Base-by-base conservation (phyloP, 2,329 filamentous ascomycete species). In the Arthrobotrys sphaeroides region DNA sequence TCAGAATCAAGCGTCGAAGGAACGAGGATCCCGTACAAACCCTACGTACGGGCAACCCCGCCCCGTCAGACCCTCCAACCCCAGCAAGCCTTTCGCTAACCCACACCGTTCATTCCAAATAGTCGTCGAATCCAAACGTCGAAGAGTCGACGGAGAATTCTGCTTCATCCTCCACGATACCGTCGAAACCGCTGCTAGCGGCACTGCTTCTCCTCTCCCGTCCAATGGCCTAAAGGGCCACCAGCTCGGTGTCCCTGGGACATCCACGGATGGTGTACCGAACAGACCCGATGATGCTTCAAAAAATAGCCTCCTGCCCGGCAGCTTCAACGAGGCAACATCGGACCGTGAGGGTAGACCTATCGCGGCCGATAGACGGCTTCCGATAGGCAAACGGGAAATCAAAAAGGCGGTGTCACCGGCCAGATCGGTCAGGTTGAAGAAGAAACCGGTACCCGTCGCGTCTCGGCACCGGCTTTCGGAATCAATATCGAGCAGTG, bases 21-120 rank as follows among this genome's bases (percentile, higher is more conserved):
- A 78, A 79, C 43, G 78, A 79, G 67, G 74, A 78, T 65, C 78
- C 78, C n/a, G 78, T 79, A 28, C 68, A 78, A 72, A 77, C 78
- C 47, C 64, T 79, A 40, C 78, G 78, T 79, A 77, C 42, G 47
- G 24, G 43, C 55, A 53, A 42, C 51, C 47, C 47, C 42, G 40
- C 53, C 51, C 59, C 31, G 26, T 49, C 26, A 49, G 20, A 66
- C 61, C 47, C n/a, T 28, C 28, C 22, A 53, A 53, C 31, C 62
- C 20, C 33, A 60, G 18, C 38, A 67, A 55, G 38, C 69, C 22
- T 36, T n/a, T 62, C 53, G 24, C 45, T 26, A 38, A 49, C 55
- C 31, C 28, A 24, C 38, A 47, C 13, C 38, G 18, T 26, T 28
- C 16, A 5, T 12, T 53, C 36, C 33, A 47, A 45, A 45, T 45